Base-by-base conservation (phyloP, 2,329 filamentous ascomycete genomes). In the Penicillium sp. region DNA sequence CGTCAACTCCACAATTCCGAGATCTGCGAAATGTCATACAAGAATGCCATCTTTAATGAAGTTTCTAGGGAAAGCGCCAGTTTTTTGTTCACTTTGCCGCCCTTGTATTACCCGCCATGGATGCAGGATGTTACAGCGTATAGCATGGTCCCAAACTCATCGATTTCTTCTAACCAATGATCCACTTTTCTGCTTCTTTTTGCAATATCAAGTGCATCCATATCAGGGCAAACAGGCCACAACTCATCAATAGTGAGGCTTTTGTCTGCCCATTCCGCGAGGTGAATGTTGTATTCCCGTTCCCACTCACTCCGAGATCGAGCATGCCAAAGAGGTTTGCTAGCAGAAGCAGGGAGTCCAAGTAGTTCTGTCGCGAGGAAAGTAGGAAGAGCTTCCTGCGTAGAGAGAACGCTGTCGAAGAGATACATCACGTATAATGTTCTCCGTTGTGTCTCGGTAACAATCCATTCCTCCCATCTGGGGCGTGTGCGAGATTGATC, bases 101-200 rank as follows among this genome's bases (percentile, higher is more conserved):
- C 31, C 8, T 39, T 8, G 35, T 29, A 2, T 29, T 50, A 64
- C 13, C 52, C 55, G 2, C 60, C 75, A 62, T 83, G 78, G 0
- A 79, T 82, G 49, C 74, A 78, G 44, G 73, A 76, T 0, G 78
- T 79, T 0, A 82, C 78, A 0, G 81, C 75, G 56, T 79, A 83
- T 0, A 84, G 57, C 79, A 82, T 81, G 1, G 74, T 81, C 0
- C 82, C 81, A 66, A 77, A 83, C 50, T 81, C 80, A 63, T 84
- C 82, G 1, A 83, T 62, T 27, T 71, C 67, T 49, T 82, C 78
- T 16, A 84, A 54, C 82, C 82, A 84, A 10, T 61, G 67, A 37
- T 82, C 79, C 0, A 82, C 74, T 54, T 79, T 74, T 3, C 55
- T 49, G 1, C 69, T 71, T 55, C 75, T 73, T 49, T 68, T 62